A percentile compares a stretch with the other conserved stretches of the same genome.
phyloP scores from a whole-genome alignment of 1,284 basidiomycete genomes.

The Coriolopsis trogii region DNA sequence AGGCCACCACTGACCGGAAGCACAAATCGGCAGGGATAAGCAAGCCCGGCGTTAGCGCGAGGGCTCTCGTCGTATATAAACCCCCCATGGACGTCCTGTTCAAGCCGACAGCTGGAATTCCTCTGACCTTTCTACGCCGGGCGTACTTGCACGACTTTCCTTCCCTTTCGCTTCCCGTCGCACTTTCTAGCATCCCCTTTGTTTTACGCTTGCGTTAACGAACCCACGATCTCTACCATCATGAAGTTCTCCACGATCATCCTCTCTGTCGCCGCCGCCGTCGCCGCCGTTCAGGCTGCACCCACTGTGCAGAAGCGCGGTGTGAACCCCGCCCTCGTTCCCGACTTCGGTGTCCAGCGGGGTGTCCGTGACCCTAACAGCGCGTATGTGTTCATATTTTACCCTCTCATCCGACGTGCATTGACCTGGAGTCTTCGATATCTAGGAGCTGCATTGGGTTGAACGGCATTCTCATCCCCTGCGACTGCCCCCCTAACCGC shows the following conservation, averaged over 20 bases:
- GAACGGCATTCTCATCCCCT: slow-evolving; percentile 58
- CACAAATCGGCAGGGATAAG: too few relatives aligned
- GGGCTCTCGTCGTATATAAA: slow-evolving; percentile 9
- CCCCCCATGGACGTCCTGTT: background rate
- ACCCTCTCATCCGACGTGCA: background rate
- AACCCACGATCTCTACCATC: slow-evolving; percentile 5
- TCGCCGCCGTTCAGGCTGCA: slow-evolving; percentile 43
- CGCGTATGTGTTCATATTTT: slow-evolving; percentile 11
- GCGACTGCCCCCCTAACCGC: slow-evolving; percentile 60
- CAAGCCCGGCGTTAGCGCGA: background rate
- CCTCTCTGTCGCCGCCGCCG: slow-evolving; percentile 36
- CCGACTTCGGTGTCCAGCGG: slow-evolving; percentile 50
- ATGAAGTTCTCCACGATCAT: slow-evolving; percentile 34
- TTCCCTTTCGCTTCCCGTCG: slow-evolving; percentile 10
- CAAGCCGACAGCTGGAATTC: slow-evolving; percentile 24
- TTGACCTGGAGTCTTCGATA: background rate
- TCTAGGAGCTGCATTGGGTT: slow-evolving; percentile 32
- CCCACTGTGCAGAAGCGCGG: slow-evolving; percentile 39
- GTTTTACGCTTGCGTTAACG: slow-evolving; percentile 3
- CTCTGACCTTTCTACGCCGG: slow-evolving; percentile 24
- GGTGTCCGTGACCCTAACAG: slow-evolving; percentile 54
- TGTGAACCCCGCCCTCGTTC: slow-evolving; percentile 53
- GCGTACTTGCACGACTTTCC: slow-evolving; percentile 25
- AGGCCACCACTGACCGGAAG: too few relatives aligned
- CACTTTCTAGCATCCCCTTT: slow-evolving; percentile 14